Percentiles rank a stretch among this genome's conserved stretches.
Conservation (phyloP, 2,329 filamentous ascomycete genomes). For the Paecilomyces dactylethromorphus region DNA sequence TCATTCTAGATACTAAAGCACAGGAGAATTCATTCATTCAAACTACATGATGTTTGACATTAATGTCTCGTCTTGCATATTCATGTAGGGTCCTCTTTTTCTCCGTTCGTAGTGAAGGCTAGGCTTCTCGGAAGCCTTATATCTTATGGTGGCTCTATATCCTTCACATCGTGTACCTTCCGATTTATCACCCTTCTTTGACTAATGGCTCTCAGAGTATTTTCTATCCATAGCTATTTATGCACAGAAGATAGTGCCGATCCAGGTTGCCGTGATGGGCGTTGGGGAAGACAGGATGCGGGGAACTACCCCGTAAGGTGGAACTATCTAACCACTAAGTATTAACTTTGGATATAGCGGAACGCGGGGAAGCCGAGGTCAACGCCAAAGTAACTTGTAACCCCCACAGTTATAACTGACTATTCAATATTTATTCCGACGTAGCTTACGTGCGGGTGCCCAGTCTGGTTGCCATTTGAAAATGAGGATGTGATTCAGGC, state of each 20-base stretch:
- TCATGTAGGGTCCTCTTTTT: too few relatives aligned
- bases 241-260: background rate
- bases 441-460: background rate
- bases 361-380: background rate
- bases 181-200: background rate
- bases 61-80: too few relatives aligned
- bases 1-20: too few relatives aligned
- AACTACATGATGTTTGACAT: too few relatives aligned
- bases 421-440: background rate
- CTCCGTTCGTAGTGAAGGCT: too few relatives aligned
- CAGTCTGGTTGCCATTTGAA: background rate
- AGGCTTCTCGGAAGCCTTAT: too few relatives aligned
- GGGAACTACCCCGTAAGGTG: background rate
- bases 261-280: background rate
- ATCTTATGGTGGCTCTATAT: too few relatives aligned
- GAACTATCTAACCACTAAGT: background rate
- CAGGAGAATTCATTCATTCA: too few relatives aligned
- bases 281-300: background rate
- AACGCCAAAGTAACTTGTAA: background rate
- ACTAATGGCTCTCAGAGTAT: background rate
- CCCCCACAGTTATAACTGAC: background rate
- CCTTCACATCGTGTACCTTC: too few relatives aligned
- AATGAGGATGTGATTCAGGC: background rate
- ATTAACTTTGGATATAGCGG: background rate
- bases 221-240: background rate